Evolutionary conservation across 768 basidiomycete species (phyloP), one percentile per base, ranked within the genome.

Genomic region (Mycena maculata): DNA sequence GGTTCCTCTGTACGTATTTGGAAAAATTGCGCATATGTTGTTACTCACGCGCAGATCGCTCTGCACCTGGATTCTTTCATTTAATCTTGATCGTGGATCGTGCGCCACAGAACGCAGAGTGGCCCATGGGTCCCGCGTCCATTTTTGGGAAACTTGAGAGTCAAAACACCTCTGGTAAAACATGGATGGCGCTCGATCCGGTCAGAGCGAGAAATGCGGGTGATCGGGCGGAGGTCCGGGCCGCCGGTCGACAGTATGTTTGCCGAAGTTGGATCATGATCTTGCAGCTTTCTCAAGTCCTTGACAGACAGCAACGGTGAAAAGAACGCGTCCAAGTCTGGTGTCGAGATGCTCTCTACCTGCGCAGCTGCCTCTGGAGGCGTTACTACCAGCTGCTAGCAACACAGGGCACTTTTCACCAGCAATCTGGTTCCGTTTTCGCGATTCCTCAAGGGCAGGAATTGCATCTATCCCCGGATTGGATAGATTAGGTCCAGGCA

Each of bases 401-500:
- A 28, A 49, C 13, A 38, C 59, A 38, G 61, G 61, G 20, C 3
- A 15, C 25, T n/a, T n/a, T 38, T 1, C 36, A 27, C 28, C 54
- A 27, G 30, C 53, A n/a, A 12, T 39, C 15, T 15, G n/a, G 39
- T 27, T n/a, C 53, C 30, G 6, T 30, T 30, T 33, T 23, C 25
- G 5, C 18, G 30, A 45, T 50, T 39, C 8, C 22, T 28, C 18
- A 33, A 48, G 23, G 30, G n/a, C 25, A 9, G 23, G 23, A 22
- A 56, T 16, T 36, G 13, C 49, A 22, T 41, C 39, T 66, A 66
- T 66, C 65, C 65, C 58, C 58, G 52, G 50, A 66, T 60, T 54
- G 64, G 64, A 53, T 57, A 63, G 54, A 63, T 63, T 54, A 41
- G 23, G 28, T 49, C 11, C 16, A 20, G 56, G 42, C 42, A 65